These are phyloP conservation scores for Cercospora sp. DNA, from an alignment of 2,329 filamentous ascomycete genomes.

Conservation along the genomic window DNA sequence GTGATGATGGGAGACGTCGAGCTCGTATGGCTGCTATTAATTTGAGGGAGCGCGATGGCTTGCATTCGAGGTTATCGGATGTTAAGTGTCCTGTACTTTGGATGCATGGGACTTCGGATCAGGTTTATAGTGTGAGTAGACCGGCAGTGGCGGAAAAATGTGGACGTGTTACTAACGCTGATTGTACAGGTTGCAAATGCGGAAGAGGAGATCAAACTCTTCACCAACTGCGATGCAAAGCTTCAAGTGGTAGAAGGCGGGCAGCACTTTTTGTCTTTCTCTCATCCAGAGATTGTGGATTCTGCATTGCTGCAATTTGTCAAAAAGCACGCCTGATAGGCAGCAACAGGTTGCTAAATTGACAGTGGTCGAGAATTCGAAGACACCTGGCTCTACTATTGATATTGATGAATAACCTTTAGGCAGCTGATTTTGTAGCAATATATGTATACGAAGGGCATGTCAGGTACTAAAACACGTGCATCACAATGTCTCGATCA, in stretches of 20 bases:
- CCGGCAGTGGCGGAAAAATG: background rate
- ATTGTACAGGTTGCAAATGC: conserved; percentile 39
- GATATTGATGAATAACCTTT: background rate
- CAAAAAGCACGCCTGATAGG: conserved; percentile 7
- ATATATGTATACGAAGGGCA: background rate
- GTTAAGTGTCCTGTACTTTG: conserved; percentile 54
- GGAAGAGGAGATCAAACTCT: conserved; percentile 51
- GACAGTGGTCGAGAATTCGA: background rate
- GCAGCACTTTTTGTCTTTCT: conserved; percentile 52
- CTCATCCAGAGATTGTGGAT: conserved; percentile 49
- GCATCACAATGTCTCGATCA: background rate
- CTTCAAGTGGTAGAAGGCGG: conserved; percentile 50
- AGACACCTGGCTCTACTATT: conserved; percentile 1
- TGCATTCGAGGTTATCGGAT: conserved; percentile 49
- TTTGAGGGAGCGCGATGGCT: conserved; percentile 50
- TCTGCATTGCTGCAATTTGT: conserved; percentile 39
- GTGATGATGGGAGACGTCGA: conserved; percentile 51
- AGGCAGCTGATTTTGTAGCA: background rate
- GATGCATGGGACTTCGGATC: conserved; percentile 49
- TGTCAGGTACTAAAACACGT: background rate
- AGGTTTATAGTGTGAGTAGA: conserved; percentile 42
- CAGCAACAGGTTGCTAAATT: background rate
- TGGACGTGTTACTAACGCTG: background rate
- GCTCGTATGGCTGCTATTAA: conserved; percentile 54
- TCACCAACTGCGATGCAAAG: conserved; percentile 47